Evolutionary conservation across 768 basidiomycete species (phyloP), one percentile per base, ranked within the genome.

Genomic region (Paxillus involutus): DNA sequence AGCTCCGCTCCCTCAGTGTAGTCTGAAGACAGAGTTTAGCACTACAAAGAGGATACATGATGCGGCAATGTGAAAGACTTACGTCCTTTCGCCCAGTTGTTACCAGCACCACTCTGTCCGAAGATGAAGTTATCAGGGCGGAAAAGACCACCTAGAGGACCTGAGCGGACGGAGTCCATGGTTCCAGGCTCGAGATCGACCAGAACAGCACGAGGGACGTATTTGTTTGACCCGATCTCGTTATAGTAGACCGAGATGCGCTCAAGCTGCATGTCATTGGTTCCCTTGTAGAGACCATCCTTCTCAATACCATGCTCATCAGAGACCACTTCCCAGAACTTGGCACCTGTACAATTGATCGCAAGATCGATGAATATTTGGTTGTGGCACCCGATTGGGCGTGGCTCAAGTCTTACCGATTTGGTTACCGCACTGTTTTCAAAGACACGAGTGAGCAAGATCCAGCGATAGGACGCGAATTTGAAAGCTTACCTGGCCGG

Each of bases 21-120:
- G 71, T 93, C 69, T 70, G n/a, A 17, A 24, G 3, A 7, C 14
- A 2, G 19, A 8, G 3, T 35, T 10, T 51, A 53, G 39, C 10
- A 39, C n/a, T 1, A 17, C 13, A 3, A 39, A 30, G 3, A 37
- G n/a, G 0, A n/a, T 14, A 13, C 1, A 5, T 10, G 8, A 4
- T 4, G 2, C 5, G 4, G 32, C 7, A 13, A 14, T 1, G 14
- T 32, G 19, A 50, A 42, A 4, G 37, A 89, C 92, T 83, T 69
- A 94, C 89, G 90, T 81, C 96, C 96, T 88, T 98, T 99, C 21
- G 97, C 96, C 97, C 97, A 98, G 80, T 98, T 98, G 85, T 99
- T 98, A 69, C 96, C 95, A 63, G 94, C 96, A 76, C 94, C 94
- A 73, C 86, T 94, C 76, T 98, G 96, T 52, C 94, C 96, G 61